Conservation (phyloP, 331 rosid species). For the Stylosanthes scabra region DNA sequence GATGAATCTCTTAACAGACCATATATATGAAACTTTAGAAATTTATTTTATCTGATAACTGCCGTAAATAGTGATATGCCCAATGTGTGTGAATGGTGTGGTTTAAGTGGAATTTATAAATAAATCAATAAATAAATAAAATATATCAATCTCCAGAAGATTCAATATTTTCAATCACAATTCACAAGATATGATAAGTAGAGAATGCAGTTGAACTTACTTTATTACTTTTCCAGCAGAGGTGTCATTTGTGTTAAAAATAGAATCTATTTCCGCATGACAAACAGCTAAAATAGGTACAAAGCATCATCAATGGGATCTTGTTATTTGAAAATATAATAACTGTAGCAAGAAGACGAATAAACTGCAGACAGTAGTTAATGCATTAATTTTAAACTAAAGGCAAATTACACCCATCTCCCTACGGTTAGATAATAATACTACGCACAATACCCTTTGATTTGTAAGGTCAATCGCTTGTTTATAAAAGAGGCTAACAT, state of each 20-base stretch:
- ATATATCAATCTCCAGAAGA: constrained; percentile 15
- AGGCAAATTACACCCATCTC: constrained; percentile 7
- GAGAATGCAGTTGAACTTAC: constrained; percentile 46
- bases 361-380: not conserved
- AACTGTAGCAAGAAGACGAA: not conserved
- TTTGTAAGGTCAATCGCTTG: too few relatives aligned
- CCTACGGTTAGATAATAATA: not conserved
- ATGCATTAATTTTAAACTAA: not conserved
- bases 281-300: constrained; percentile 69
- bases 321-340: not conserved
- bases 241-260: constrained; percentile 91
- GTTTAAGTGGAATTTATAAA: not conserved
- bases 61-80: not conserved
- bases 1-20: constrained; percentile 8
- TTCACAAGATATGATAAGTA: constrained; percentile 11
- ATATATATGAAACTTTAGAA: not conserved
- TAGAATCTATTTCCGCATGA: constrained; percentile 95
- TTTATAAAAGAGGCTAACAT: too few relatives aligned
- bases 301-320: not conserved
- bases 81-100: not conserved
- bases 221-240: constrained; percentile 78
- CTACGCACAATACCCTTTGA: too few relatives aligned
- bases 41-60: not conserved
- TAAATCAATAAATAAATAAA: not conserved
- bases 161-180: constrained; percentile 9